phyloP scores from a whole-genome alignment of 208 protist species.

The Trypanosoma mega region DNA sequence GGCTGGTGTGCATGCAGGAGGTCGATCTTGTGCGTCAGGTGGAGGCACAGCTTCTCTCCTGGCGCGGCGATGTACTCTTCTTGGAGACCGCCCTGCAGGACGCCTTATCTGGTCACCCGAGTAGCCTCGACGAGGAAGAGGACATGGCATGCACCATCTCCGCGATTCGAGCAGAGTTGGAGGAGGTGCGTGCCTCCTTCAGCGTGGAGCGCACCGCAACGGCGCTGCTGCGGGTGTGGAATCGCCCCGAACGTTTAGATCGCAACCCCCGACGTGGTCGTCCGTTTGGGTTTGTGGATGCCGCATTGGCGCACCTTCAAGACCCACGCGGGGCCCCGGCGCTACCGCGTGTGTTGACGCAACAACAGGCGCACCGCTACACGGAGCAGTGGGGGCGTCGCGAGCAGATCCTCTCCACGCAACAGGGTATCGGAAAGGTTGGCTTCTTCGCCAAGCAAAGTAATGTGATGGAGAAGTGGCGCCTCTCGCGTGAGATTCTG shows the following conservation, averaged over 20 bases:
- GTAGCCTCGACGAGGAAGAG: background rate
- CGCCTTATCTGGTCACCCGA: background rate
- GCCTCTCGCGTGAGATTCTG: slow-evolving; percentile 62
- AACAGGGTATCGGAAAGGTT: slow-evolving; percentile 60
- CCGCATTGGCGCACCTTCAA: slow-evolving; percentile 25
- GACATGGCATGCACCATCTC: background rate
- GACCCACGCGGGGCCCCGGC: slow-evolving; percentile 26
- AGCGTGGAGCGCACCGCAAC: slow-evolving; percentile 12
- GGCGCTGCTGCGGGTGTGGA: slow-evolving; percentile 4
- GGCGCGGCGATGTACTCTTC: slow-evolving; percentile 16
- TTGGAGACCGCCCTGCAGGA: slow-evolving; percentile 16
- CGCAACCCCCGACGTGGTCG: slow-evolving; percentile 1
- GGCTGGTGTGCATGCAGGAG: slow-evolving; percentile 49
- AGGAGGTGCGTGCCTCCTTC: slow-evolving; percentile 7
- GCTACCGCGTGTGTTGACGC: slow-evolving; percentile 35
- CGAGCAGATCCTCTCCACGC: slow-evolving; percentile 38
- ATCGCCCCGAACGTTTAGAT: slow-evolving; percentile 8
- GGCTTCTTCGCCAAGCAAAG: slow-evolving; percentile 40
- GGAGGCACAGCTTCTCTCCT: slow-evolving; percentile 8
- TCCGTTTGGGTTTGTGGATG: slow-evolving; percentile 12
- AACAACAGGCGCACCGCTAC: slow-evolving; percentile 41
- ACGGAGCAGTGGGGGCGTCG: slow-evolving; percentile 51
- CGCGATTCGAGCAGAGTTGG: slow-evolving; percentile 11
- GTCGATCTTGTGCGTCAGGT: slow-evolving; percentile 44
- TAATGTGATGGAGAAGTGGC: slow-evolving; percentile 66